Conservation (phyloP, 371 early-diverging fungal species). For the Mucor plumbeus region DNA sequence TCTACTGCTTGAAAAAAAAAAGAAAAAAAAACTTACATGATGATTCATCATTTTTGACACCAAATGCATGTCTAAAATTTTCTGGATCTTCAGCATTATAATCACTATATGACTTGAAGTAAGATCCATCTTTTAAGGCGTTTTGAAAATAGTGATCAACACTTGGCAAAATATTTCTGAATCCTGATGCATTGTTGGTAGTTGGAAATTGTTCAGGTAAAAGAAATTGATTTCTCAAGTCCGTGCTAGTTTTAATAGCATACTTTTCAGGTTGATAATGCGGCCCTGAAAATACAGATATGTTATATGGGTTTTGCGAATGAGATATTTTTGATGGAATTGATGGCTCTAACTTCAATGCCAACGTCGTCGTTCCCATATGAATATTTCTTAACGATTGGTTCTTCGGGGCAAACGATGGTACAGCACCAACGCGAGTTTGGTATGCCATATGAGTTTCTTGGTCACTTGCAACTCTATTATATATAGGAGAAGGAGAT, state of each 20-base stretch:
- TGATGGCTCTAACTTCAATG: not conserved
- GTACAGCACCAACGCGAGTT: not conserved
- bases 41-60: not conserved
- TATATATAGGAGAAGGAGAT: too few species aligned
- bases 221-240: not conserved
- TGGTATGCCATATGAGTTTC: not conserved
- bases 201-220: not conserved
- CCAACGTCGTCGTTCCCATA: not conserved
- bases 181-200: not conserved
- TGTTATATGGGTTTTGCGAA: not conserved
- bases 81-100: slow-evolving; percentile 24
- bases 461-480: too few species aligned
- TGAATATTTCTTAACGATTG: not conserved
- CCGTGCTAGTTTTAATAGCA: slow-evolving; percentile 1
- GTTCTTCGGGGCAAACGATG: not conserved
- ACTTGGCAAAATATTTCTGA: slow-evolving; percentile 10
- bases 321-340: not conserved
- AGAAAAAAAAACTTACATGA: not conserved
- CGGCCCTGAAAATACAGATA: slow-evolving; percentile 24
- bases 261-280: slow-evolving; percentile 24
- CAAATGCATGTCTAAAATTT: slow-evolving; percentile 30
- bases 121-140: slow-evolving; percentile 20
- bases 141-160: slow-evolving; percentile 17
- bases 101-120: slow-evolving; percentile 4
- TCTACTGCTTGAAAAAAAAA: too few species aligned